Base-by-base conservation (phyloP, 1,284 basidiomycete species). In the Cystobasidiaceae sp. region DNA sequence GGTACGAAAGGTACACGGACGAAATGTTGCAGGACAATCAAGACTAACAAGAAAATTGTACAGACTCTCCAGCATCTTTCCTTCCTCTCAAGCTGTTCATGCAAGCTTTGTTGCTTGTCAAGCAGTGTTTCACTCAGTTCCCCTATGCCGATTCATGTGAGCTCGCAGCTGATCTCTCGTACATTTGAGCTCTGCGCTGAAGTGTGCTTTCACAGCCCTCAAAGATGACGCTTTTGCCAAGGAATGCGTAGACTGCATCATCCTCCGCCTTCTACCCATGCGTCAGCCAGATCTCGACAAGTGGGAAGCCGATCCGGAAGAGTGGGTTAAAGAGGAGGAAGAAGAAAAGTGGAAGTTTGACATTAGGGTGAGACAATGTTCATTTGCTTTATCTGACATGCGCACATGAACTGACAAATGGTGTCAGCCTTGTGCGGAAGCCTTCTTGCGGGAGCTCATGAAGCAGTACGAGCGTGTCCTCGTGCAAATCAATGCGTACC, bases 301-400 rank as follows among this genome's bases (percentile, higher is more conserved):
- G 32, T 74, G 72, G 72, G 30, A 52, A 7, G 68, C 68, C 2
- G 73, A 74, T 30, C 70, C 73, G 11, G 73, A 74, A 63, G 71
- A 71, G 44, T 74, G 70, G 64, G 68, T 73, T 60, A 72, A 71
- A 39, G 71, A 71, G 49, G 73, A 74, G 51, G 72, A 72, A 37
- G 54, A 58, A 3, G 70, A 73, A 15, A 50, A 69, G 30, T 71
- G 69, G 68, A 69, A 74, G 56, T 71, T 70, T 41, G 72, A 73
- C 43, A 49, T 74, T 21, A 49, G 72, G 49, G 71, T 71, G 49
- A 33, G 71, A 46, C 1, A 6, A 11, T 13, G 28, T 15, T 9
- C n/a, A 23, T 45, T 28, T 4, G 6, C n/a, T n/a, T n/a, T n/a
- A n/a, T n/a, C n/a, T n/a, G n/a, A n/a, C n/a, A n/a, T n/a, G n/a